Evolutionary conservation across 306 rosid genomes (phyloP).

Genomic region (Citrullus mucosospermus): DNA sequence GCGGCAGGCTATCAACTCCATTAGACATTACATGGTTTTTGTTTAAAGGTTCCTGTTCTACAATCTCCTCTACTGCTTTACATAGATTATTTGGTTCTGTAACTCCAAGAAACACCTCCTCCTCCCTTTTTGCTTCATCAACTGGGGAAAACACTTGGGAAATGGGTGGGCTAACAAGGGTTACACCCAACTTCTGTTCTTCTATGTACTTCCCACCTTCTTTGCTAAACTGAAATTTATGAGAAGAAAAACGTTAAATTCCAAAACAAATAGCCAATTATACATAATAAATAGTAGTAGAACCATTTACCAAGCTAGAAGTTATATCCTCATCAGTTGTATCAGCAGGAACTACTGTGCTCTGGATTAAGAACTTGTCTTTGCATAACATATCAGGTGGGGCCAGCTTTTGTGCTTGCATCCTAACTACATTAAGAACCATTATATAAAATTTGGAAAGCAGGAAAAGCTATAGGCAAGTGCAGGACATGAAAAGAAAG

Average conservation of each 20-base stretch:
- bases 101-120: slow-evolving; percentile 19
- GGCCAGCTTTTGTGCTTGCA: slow-evolving; percentile 51
- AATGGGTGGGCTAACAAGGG: slow-evolving; percentile 31
- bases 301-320: slow-evolving; percentile 32
- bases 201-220: slow-evolving; percentile 41
- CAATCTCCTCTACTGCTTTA: neutral
- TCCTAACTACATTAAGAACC: slow-evolving; percentile 47
- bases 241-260: neutral
- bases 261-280: neutral
- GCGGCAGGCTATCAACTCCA: slow-evolving; percentile 17
- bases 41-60: neutral
- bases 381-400: slow-evolving; percentile 55
- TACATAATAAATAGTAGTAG: neutral
- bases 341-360: slow-evolving; percentile 43
- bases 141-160: slow-evolving; percentile 48
- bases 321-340: slow-evolving; percentile 42
- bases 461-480: neutral
- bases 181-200: slow-evolving; percentile 71
- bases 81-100: slow-evolving; percentile 16
- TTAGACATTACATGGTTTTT: neutral
- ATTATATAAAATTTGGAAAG: neutral
- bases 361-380: slow-evolving; percentile 81
- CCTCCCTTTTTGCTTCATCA: slow-evolving; percentile 37
- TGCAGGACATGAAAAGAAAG: neutral
- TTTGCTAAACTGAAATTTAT: slow-evolving; percentile 41